phyloP scores from a whole-genome alignment of 2,329 filamentous ascomycete genomes.

The Dothideomycetes sp. region DNA sequence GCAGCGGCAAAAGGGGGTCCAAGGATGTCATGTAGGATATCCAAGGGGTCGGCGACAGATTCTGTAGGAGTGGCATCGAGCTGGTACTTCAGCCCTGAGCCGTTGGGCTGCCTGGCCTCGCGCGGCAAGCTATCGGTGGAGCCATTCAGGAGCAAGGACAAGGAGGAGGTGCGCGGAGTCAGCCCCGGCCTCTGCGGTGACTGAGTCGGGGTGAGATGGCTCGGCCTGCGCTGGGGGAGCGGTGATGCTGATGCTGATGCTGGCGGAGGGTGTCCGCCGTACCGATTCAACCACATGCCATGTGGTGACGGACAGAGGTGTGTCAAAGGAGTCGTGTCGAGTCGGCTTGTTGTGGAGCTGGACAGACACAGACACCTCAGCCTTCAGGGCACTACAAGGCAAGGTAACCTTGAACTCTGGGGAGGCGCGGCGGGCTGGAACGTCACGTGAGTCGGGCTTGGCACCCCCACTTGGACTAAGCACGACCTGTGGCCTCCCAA shows the following conservation, averaged over 20 bases:
- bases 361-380: conserved; percentile 2
- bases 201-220: conserved; percentile 56
- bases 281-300: conserved; percentile 81
- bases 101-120: conserved; percentile 54
- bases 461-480: too few species aligned
- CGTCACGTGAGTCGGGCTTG: too few species aligned
- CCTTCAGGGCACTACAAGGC: too few species aligned
- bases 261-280: conserved; percentile 59
- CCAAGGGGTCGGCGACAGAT: conserved; percentile 57
- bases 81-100: conserved; percentile 54
- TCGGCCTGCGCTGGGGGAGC: conserved; percentile 55
- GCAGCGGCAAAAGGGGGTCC: conserved; percentile 19
- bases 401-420: too few species aligned
- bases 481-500: too few species aligned
- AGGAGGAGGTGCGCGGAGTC: conserved; percentile 61
- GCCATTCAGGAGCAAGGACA: conserved; percentile 61
- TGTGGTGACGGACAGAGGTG: conserved; percentile 2
- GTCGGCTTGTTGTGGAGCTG: not conserved
- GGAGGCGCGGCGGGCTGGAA: too few species aligned
- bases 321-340: not conserved
- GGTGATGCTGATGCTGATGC: conserved; percentile 54
- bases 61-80: conserved; percentile 35
- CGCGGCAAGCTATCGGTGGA: conserved; percentile 66
- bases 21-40: conserved; percentile 54
- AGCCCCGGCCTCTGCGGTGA: conserved; percentile 58